Evolutionary conservation across 139 green algal species (phyloP), one percentile per base, ranked within the genome.

Genomic region (Chlamydomonas schloesseri): DNA sequence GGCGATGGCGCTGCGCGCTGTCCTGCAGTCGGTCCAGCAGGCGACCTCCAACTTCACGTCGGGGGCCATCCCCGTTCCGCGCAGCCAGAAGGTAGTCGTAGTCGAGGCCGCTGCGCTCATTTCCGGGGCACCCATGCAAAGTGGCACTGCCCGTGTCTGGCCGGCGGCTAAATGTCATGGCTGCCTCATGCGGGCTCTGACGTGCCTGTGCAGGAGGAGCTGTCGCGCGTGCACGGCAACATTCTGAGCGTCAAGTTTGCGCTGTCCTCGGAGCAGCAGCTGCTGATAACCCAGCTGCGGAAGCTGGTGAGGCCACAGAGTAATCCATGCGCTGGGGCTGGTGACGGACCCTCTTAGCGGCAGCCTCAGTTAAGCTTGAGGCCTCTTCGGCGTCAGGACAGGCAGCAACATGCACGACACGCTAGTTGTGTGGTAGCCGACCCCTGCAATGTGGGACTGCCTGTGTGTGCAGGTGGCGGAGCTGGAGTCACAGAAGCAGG

Each of bases 201-300:
- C n/a, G n/a, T n/a, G n/a, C n/a, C n/a, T n/a, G n/a, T 34, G 53
- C 84, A 89, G 84, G 84, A 89, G 55, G 84, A 89, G 68, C 75
- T 89, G 15, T 71, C 73, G 14, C 80, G 75, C 13, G 34, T 89
- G 42, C 79, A 89, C 31, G 68, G 57, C 2, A 29, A 57, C 17
- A 47, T 89, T 1, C 37, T 83, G 10, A 57, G 14, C n/a, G 20
- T 81, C 9, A 89, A 89, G 46, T 71, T 89, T 10, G 58, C 71
- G 2, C 36, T 81, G 4, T 75, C 76, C 3, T 75, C 55, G n/a
- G 84, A 89, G 74, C 75, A 80, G 58, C 67, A 74, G 42, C 69
- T 79, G 20, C 36, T 85, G 5, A 71, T 79, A 11, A 64, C 75
- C 23, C 58, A 81, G 31, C 75, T 89, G 21, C 58, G 71, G 20